phyloP scores from a whole-genome alignment of 495 filamentous ascomycete species.

The Acidomyces sp. region DNA sequence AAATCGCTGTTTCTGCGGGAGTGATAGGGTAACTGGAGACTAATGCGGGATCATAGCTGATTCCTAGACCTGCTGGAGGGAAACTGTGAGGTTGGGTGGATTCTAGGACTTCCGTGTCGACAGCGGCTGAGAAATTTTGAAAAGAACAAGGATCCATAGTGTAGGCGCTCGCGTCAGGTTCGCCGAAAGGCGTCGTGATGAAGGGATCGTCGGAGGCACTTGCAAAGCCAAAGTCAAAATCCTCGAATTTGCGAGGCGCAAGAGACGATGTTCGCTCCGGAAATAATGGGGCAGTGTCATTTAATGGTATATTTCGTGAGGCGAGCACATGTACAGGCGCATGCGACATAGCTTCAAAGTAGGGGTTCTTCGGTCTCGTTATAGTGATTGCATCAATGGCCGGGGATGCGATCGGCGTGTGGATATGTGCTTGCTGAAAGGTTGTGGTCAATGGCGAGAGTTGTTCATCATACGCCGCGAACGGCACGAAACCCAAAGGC shows the following conservation, averaged over 20 bases:
- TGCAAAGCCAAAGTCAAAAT: constrained; percentile 19
- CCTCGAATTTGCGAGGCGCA: not conserved
- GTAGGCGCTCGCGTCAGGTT: not conserved
- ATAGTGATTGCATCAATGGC: too few relatives aligned
- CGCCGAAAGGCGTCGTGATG: constrained; percentile 4
- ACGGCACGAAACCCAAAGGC: constrained; percentile 5
- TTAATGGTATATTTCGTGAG: constrained; percentile 3
- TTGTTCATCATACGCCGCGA: constrained; percentile 21
- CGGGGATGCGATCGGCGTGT: constrained; percentile 17
- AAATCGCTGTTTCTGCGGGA: too few relatives aligned
- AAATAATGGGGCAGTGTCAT: constrained; percentile 17
- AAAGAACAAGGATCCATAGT: not conserved
- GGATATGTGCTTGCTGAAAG: constrained; percentile 18
- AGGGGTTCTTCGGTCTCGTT: constrained; percentile 2
- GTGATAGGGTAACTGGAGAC: constrained; percentile 12
- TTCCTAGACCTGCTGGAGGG: constrained; percentile 12
- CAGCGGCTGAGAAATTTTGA: constrained; percentile 3
- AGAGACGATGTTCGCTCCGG: constrained; percentile 7
- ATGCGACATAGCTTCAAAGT: constrained; percentile 6
- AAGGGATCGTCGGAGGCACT: constrained; percentile 1
- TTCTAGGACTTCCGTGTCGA: constrained; percentile 5
- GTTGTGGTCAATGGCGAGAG: constrained; percentile 19
- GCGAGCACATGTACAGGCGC: constrained; percentile 1
- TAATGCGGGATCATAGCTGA: constrained; percentile 15
- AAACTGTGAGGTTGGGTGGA: constrained; percentile 7